Percentiles rank a stretch among this genome's conserved stretches.
These are phyloP conservation scores for Paragyromitra xinjiangensis DNA, from an alignment of 495 filamentous ascomycete species.

Conservation along the genomic window DNA sequence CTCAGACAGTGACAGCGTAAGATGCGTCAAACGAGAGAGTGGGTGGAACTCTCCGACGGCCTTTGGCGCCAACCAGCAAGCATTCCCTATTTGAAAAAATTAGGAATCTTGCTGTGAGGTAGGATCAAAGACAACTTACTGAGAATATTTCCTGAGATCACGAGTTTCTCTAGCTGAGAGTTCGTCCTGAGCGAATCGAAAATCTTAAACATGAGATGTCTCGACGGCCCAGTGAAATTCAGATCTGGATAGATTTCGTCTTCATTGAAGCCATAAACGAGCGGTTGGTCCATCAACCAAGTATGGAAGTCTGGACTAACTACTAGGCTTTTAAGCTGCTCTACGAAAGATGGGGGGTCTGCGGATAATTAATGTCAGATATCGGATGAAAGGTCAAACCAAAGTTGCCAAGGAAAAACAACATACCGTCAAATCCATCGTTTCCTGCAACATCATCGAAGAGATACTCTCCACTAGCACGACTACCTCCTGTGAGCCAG, in stretches of 20 bases:
- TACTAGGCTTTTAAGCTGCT: conserved; percentile 14
- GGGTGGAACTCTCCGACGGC: neutral
- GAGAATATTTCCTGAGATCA: conserved; percentile 36
- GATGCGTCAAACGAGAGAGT: conserved; percentile 12
- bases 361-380: neutral
- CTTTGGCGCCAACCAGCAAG: conserved; percentile 26
- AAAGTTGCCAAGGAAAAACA: neutral
- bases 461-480: conserved; percentile 11
- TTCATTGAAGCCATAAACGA: neutral
- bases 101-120: neutral
- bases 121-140: conserved; percentile 20
- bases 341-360: conserved; percentile 10
- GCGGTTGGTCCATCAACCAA: neutral
- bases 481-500: conserved; percentile 33
- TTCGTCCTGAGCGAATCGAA: neutral
- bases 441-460: neutral
- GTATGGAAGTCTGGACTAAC: conserved; percentile 16
- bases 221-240: neutral
- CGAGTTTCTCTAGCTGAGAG: conserved; percentile 22
- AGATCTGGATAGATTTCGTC: neutral
- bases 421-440: conserved; percentile 2
- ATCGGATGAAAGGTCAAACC: neutral
- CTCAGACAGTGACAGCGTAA: conserved; percentile 34
- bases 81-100: conserved; percentile 19
- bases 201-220: conserved; percentile 9